Base-by-base conservation (phyloP, 495 filamentous ascomycete species). In the Penicillium cinerascens region DNA sequence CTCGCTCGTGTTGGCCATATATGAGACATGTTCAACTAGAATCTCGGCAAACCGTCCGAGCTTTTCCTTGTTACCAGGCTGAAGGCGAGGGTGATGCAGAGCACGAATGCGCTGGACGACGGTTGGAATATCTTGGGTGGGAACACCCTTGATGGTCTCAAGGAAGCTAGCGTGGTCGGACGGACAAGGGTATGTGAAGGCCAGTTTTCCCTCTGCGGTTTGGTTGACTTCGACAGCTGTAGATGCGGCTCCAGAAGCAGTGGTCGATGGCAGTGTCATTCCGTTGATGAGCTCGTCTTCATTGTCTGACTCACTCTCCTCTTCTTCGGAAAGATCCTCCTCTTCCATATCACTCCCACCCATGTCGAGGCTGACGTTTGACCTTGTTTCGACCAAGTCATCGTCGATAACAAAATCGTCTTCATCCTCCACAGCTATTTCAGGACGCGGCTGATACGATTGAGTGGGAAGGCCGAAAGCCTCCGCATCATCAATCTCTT, bases 401-500 rank as follows among this genome's bases (percentile, higher is more conserved):
- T 93, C 88, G 51, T 96, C 92, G 48, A 96, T 85, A 8, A 89
- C 49, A 57, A 97, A 97, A 52, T 96, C 88, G 62, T 96, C 92
- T 64, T 97, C 92, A 56, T 96, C 92, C 54, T 95, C 90, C 26
- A 91, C 84, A 23, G 63, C 78, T 4, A 80, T 60, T 16, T 73
- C 63, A 40, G 72, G 58, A 21, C 69, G 64, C 49, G 71, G 52
- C 47, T 61, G 66, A 8, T 61, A 54, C 42, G 70, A 51, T 51
- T 51, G 44, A 6, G 55, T 46, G 48, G 68, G 47, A 38, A 86
- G 69, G 2, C 84, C 84, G 59, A 86, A 86, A 39, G 65, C 64
- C 47, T 75, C 74, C 18, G 77, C 81, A 51, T 83, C 80, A 52
- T 82, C 78, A 27, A 73, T 71, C 3, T 71, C 51, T 26, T 73